Base-by-base conservation (phyloP, 768 basidiomycete species). In the Tricholomella constricta region DNA sequence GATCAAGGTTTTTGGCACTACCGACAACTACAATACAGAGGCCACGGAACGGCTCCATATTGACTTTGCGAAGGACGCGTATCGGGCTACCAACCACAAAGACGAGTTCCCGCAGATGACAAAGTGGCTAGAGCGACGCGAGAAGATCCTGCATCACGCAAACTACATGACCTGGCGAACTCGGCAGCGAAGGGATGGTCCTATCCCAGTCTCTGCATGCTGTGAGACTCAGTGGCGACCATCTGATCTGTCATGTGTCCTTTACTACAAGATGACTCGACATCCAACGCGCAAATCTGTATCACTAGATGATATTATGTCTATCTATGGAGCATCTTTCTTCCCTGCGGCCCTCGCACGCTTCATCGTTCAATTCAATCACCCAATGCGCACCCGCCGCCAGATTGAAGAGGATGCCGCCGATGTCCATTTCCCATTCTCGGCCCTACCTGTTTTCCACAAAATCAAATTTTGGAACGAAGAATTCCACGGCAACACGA, bases 1-100 rank as follows among this genome's bases (percentile, higher is more conserved):
- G 2, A 77, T 78, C 54, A 41, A 59, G 26, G 31, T 46, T 4
- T 58, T 63, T 35, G 75, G 78, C 2, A 63, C 70, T 0, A 59
- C 69, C 1, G 73, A 78, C 46, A 72, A 72, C 55, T 76, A 65
- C 59, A 71, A 74, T 51, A 78, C 75, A 1, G 65, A 78, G 54
- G 62, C 62, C 4, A 15, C 36, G 2, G 36, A 37, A 8, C 3
- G 36, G 36, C 36, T 37, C 4, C 41, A 42, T 3, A 42, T 42
- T 10, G 31, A 32, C 31, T 32, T 32, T 32, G 31, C 31, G 2
- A 32, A 32, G 14, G 10, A 11, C 31, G 20, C 41, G 9, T 42
- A 42, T 10, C 41, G 20, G 3, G 26, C 22, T 77, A 71, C 67
- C 1, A 78, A 75, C 54, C 53, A 56, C n/a, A 66, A 65, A 20